phyloP scores from a whole-genome alignment of 2,329 filamentous ascomycete genomes.

The Pezicula carpinea region DNA sequence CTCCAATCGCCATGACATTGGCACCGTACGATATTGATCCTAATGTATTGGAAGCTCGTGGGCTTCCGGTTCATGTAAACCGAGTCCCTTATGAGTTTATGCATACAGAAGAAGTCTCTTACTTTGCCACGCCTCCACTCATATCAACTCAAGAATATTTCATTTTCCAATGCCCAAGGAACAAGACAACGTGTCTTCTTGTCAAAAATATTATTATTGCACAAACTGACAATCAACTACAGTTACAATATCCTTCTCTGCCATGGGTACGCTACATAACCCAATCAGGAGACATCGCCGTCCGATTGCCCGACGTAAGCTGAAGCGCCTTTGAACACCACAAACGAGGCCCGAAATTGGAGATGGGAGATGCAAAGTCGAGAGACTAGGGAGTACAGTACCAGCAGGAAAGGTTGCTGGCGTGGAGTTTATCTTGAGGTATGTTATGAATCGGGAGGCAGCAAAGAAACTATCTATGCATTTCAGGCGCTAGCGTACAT shows the following conservation, averaged over 20 bases:
- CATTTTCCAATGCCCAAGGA: no score
- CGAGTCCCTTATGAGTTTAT: no score
- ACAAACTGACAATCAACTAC: slow-evolving; percentile 7
- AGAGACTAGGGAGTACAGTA: background rate
- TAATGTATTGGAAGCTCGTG: no score
- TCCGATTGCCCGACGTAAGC: slow-evolving; percentile 73
- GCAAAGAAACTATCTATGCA: background rate
- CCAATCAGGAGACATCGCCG: slow-evolving; percentile 93
- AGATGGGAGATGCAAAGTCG: background rate
- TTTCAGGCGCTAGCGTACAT: slow-evolving; percentile 2
- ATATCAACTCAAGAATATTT: no score
- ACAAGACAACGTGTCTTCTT: no score
- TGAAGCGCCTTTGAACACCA: slow-evolving; percentile 2
- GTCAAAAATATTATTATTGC: no score
- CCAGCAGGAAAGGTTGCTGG: slow-evolving; percentile 1
- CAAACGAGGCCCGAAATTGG: background rate
- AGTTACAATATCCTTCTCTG: slow-evolving; percentile 96
- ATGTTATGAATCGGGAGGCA: background rate
- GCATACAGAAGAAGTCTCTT: no score
- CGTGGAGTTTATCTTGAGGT: background rate
- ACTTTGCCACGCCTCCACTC: no score
- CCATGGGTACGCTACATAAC: slow-evolving; percentile 99
- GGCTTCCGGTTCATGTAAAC: no score
- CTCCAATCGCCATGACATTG: no score
- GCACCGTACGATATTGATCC: no score